Conservation (phyloP, 2,329 filamentous ascomycete species). For the Albifimbria verrucaria region DNA sequence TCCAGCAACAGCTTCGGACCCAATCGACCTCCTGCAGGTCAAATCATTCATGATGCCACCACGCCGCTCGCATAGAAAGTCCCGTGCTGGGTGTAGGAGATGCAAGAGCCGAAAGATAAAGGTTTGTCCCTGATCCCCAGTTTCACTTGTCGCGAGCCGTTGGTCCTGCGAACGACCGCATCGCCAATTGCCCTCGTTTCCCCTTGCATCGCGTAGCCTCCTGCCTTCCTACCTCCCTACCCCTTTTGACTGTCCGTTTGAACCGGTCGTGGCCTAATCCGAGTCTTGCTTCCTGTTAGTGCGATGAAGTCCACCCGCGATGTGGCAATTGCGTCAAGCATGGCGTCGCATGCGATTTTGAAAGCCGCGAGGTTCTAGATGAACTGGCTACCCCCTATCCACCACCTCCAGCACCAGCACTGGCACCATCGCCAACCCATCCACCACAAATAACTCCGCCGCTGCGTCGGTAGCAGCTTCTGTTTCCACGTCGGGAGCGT, state of each 20-base stretch:
- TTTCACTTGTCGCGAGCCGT: no score
- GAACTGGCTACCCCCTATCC: slow-evolving; percentile 33
- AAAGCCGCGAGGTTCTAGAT: slow-evolving; percentile 45
- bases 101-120: slow-evolving; percentile 71
- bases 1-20: background rate
- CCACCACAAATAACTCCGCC: slow-evolving; percentile 15
- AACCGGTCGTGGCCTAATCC: no score
- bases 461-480: slow-evolving; percentile 3
- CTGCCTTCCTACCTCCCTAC: background rate
- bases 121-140: slow-evolving; percentile 37
- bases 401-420: slow-evolving; percentile 25
- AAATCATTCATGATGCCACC: slow-evolving; percentile 56
- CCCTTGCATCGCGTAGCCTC: no score
- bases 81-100: slow-evolving; percentile 60
- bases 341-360: slow-evolving; percentile 64
- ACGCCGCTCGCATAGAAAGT: slow-evolving; percentile 67
- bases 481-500: background rate
- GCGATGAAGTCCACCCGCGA: slow-evolving; percentile 62
- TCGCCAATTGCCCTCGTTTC: no score
- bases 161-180: no score
- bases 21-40: no score
- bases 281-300: slow-evolving; percentile 40
- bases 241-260: slow-evolving; percentile 10
- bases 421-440: slow-evolving; percentile 9
- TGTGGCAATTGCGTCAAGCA: slow-evolving; percentile 67